Evolutionary conservation across 257 asterid genomes (phyloP).

Genomic region (Penstemon davidsonii): DNA sequence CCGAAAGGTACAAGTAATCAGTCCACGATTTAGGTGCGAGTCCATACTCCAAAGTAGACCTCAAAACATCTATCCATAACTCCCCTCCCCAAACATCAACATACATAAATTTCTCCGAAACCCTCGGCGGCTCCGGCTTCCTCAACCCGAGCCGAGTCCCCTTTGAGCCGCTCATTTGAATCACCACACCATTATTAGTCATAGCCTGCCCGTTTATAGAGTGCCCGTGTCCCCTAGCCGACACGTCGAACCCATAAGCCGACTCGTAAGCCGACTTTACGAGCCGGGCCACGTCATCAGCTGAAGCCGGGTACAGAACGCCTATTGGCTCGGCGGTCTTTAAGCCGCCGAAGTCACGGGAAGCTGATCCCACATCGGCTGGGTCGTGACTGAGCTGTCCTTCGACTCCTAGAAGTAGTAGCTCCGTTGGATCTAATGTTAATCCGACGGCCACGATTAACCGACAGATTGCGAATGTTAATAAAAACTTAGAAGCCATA

Average conservation of each 20-base stretch:
- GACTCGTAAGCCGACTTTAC: slow-evolving; percentile 61
- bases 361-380: slow-evolving; percentile 44
- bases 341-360: slow-evolving; percentile 61
- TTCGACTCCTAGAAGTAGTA: slow-evolving; percentile 38
- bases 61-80: slow-evolving; percentile 72
- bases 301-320: slow-evolving; percentile 58
- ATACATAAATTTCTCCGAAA: slow-evolving; percentile 52
- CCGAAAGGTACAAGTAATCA: slow-evolving; percentile 82
- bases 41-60: slow-evolving; percentile 56
- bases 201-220: slow-evolving; percentile 80
- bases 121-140: slow-evolving; percentile 31
- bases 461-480: slow-evolving; percentile 60
- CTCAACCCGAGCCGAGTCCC: slow-evolving; percentile 5
- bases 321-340: slow-evolving; percentile 51
- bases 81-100: slow-evolving; percentile 92
- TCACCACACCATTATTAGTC: slow-evolving; percentile 53
- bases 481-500: slow-evolving; percentile 50
- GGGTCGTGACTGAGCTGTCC: slow-evolving; percentile 55
- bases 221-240: slow-evolving; percentile 87
- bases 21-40: slow-evolving; percentile 92
- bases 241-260: slow-evolving; percentile 50
- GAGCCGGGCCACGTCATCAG: slow-evolving; percentile 56
- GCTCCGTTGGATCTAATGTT: slow-evolving; percentile 51
- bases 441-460: slow-evolving; percentile 65
- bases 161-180: slow-evolving; percentile 48